phyloP scores from a whole-genome alignment of 192 early-diverging fungal species.

The Gigaspora rosea region DNA sequence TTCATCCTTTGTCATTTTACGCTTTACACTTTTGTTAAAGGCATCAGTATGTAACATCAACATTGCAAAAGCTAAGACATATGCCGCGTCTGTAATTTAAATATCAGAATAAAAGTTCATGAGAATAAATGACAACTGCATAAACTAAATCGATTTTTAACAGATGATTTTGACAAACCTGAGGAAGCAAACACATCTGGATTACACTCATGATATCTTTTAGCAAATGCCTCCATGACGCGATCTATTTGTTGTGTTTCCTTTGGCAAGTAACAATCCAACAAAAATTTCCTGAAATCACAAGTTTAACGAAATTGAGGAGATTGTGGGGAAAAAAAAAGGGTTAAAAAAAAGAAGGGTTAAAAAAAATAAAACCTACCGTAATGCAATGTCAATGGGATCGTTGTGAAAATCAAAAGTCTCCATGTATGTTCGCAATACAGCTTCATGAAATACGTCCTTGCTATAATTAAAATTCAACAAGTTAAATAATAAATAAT shows the following conservation, averaged over 20 bases:
- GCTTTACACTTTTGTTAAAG: slow-evolving; percentile 77
- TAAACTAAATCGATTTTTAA: background rate
- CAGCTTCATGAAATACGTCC: slow-evolving; percentile 55
- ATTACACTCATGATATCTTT: slow-evolving; percentile 71
- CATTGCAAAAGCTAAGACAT: slow-evolving; percentile 78
- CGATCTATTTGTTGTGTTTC: slow-evolving; percentile 87
- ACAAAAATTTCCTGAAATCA: slow-evolving; percentile 64
- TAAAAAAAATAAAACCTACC: slow-evolving; percentile 28
- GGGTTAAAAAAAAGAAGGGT: too few species aligned
- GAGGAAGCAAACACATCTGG: slow-evolving; percentile 59
- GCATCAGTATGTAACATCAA: slow-evolving; percentile 85
- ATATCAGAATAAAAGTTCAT: background rate
- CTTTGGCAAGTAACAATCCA: slow-evolving; percentile 71
- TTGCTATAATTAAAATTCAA: slow-evolving; percentile 1
- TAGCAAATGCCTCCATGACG: slow-evolving; percentile 72
- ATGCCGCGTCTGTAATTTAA: slow-evolving; percentile 58
- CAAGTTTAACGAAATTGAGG: too few species aligned
- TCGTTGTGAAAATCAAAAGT: slow-evolving; percentile 63
- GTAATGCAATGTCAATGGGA: slow-evolving; percentile 67
- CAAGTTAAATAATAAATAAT: background rate
- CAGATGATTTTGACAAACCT: slow-evolving; percentile 27
- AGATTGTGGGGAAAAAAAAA: background rate
- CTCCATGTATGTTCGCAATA: slow-evolving; percentile 59
- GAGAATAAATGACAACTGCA: background rate
- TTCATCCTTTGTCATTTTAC: slow-evolving; percentile 82